These are phyloP conservation scores for Ettlia oleoabundans DNA, from an alignment of 139 green algal species.

Conservation along the genomic window DNA sequence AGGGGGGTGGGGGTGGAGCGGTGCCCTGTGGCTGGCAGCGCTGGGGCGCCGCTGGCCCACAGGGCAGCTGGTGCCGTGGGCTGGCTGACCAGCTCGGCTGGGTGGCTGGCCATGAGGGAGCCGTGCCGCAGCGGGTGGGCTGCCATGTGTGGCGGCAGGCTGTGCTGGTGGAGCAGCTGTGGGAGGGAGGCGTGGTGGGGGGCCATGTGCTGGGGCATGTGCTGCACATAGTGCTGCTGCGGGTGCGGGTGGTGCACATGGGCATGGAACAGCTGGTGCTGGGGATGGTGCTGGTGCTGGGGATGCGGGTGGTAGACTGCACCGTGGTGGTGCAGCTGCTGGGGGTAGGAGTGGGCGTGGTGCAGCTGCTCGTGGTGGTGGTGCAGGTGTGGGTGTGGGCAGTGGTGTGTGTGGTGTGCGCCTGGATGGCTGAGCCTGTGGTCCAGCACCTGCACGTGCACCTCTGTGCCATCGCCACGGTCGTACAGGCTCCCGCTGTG, in stretches of 20 bases:
- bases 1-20: background rate
- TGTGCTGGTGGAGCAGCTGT: background rate
- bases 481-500: background rate
- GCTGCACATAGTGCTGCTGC: background rate
- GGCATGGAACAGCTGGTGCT: background rate
- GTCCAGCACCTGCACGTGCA: background rate
- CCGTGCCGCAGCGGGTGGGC: background rate
- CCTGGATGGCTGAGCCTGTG: background rate
- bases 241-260: background rate
- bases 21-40: background rate
- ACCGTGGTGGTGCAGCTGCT: background rate
- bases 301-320: background rate
- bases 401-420: background rate
- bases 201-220: background rate
- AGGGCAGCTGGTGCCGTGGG: slow-evolving; percentile 3
- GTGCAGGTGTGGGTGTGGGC: background rate
- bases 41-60: background rate
- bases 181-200: too few species aligned
- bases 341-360: background rate
- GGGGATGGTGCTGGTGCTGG: background rate
- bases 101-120: background rate
- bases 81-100: background rate
- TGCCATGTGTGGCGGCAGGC: background rate
- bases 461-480: background rate
- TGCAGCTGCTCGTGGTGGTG: background rate